Evolutionary conservation across 1,284 basidiomycete genomes (phyloP), one percentile per base, ranked within the genome.

Genomic region (Moniliella sp.): DNA sequence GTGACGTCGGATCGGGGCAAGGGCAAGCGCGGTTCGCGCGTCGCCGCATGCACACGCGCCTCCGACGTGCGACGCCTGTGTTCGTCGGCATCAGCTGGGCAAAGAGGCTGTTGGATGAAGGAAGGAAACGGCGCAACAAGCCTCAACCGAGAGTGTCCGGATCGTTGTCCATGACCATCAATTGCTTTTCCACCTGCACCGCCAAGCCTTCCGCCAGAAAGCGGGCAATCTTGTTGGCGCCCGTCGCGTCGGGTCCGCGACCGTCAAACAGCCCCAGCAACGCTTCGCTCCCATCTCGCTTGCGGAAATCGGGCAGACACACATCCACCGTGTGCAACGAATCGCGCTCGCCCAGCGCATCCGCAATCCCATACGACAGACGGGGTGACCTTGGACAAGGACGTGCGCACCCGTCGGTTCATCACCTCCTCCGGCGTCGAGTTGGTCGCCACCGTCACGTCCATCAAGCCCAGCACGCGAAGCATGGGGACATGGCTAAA

Each of bases 311-410:
- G 13, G 78, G 76, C n/a, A 83, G 73, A 4, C 88, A 84, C 14
- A 94, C 69, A 61, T 97, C 88, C 45, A 91, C 73, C 73, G 91
- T 83, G 33, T 74, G 77, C 25, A 94, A 69, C 32, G 48, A 45
- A 34, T 56, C 50, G 32, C 48, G 43, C 32, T 43, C 42, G 23
- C 84, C 83, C 21, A 97, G 67, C n/a, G 79, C 80, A 57, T 97
- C 88, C 0, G 88, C 80, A 37, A 99, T 91, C 7, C 88, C 91
- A 51, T 97, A 97, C 11, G 77, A 75, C 81, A 97, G 83, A 36
- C 74, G 73, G 74, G 63, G 81, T 81, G 41, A 94, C 76, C 33
- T 81, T 78, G 2, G 81, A 83, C 28, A 76, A 68, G 4, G 86
- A 88, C 0, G 84, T 91, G 28, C 91, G 76, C 3, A 97, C 76